A percentile compares a stretch with the other conserved stretches of the same genome.
phyloP scores from a whole-genome alignment of 2,329 filamentous ascomycete species.

The Fusarium beomiforme region DNA sequence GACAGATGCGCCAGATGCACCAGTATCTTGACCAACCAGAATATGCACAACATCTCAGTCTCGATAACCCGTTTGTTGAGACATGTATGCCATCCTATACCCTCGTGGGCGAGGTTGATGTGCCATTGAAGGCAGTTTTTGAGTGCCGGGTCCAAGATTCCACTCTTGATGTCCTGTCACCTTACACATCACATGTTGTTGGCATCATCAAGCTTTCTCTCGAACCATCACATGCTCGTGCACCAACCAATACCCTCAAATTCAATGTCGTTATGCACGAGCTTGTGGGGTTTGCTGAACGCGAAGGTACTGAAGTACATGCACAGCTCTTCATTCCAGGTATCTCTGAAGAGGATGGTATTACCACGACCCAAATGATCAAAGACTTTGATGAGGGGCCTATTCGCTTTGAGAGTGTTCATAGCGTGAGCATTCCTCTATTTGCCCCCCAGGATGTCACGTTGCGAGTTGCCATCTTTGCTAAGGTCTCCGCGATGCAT shows the following conservation, averaged over 20 bases:
- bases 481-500: slow-evolving; percentile 90
- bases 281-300: slow-evolving; percentile 91
- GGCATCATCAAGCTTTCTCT: slow-evolving; percentile 91
- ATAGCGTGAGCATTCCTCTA: slow-evolving; percentile 94
- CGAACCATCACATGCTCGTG: slow-evolving; percentile 92
- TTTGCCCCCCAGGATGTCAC: slow-evolving; percentile 75
- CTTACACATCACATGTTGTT: slow-evolving; percentile 89
- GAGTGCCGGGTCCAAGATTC: slow-evolving; percentile 96
- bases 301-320: slow-evolving; percentile 95
- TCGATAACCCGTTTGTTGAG: slow-evolving; percentile 94
- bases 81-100: slow-evolving; percentile 92
- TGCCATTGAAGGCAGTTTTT: slow-evolving; percentile 92
- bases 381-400: slow-evolving; percentile 92
- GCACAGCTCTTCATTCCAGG: slow-evolving; percentile 96
- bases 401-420: slow-evolving; percentile 95
- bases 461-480: slow-evolving; percentile 89
- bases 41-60: slow-evolving; percentile 89
- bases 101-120: slow-evolving; percentile 90
- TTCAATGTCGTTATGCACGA: slow-evolving; percentile 99
- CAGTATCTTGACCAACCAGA: slow-evolving; percentile 96
- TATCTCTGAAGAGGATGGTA: slow-evolving; percentile 87
- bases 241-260: slow-evolving; percentile 90
- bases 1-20: slow-evolving; percentile 95
- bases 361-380: slow-evolving; percentile 95
- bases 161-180: slow-evolving; percentile 87